These are phyloP conservation scores for Nannochloropsis salina DNA, from an alignment of 108 stramenopile species.

Conservation along the genomic window DNA sequence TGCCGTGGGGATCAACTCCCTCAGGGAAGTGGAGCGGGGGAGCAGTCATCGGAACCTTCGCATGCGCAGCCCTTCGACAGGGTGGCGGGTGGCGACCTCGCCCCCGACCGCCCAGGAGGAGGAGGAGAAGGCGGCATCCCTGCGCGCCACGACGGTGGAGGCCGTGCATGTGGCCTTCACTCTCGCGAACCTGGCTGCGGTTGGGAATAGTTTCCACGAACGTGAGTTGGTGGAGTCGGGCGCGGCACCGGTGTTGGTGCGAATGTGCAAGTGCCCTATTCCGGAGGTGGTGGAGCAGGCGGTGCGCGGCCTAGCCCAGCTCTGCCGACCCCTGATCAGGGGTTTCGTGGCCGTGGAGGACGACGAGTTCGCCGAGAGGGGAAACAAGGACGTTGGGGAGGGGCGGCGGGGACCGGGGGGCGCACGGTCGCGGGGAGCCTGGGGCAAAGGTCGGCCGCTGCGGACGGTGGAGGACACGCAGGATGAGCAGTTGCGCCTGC, in stretches of 20 bases:
- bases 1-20: neutral
- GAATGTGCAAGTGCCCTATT: neutral
- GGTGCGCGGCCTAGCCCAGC: neutral
- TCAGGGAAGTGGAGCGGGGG: neutral
- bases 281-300: neutral
- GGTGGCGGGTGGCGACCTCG: neutral
- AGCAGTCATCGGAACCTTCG: neutral
- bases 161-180: constrained; percentile 5
- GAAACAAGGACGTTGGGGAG: no score
- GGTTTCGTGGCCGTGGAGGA: neutral
- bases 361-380: no score
- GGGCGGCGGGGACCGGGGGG: neutral
- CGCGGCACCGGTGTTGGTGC: neutral
- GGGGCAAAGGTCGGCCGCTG: neutral
- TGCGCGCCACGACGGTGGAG: neutral
- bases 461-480: constrained; percentile 13
- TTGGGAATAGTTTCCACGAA: neutral
- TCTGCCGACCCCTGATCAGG: neutral
- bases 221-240: neutral
- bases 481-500: neutral
- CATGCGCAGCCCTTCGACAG: no score
- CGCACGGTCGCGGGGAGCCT: neutral
- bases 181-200: constrained; percentile 4
- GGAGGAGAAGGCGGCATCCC: neutral
- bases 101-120: neutral